A percentile compares a stretch with the other conserved stretches of the same genome.
These are phyloP conservation scores for Teratosphaeria nubilosa DNA, from an alignment of 2,329 filamentous ascomycete species.

Conservation along the genomic window DNA sequence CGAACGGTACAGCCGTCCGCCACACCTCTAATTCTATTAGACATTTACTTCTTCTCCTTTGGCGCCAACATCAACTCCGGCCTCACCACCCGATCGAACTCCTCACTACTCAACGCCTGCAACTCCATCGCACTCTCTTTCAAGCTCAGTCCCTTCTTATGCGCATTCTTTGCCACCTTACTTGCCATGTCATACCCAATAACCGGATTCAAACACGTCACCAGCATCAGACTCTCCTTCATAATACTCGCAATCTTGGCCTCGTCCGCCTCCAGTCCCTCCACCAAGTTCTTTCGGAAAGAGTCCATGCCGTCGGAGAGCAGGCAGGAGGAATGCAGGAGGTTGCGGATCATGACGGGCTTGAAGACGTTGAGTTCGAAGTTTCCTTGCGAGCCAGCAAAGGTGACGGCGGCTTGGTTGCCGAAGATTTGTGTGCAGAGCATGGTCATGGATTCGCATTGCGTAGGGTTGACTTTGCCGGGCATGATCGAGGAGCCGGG, in stretches of 20 bases:
- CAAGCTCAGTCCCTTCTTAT: slow-evolving; percentile 93
- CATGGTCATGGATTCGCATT: slow-evolving; percentile 97
- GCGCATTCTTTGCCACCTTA: slow-evolving; percentile 96
- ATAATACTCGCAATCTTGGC: slow-evolving; percentile 80
- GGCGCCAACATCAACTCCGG: slow-evolving; percentile 94
- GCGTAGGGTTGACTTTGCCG: slow-evolving; percentile 97
- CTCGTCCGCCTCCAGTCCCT: slow-evolving; percentile 84
- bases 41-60: slow-evolving; percentile 38
- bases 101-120: slow-evolving; percentile 73
- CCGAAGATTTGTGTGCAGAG: slow-evolving; percentile 95
- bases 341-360: slow-evolving; percentile 87
- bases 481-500: slow-evolving; percentile 98
- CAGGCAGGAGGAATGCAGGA: slow-evolving; percentile 83
- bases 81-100: slow-evolving; percentile 81
- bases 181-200: slow-evolving; percentile 96
- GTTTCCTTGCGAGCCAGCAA: slow-evolving; percentile 94
- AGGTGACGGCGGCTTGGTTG: slow-evolving; percentile 86
- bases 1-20: too few relatives aligned
- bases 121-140: slow-evolving; percentile 93
- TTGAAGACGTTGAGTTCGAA: slow-evolving; percentile 99
- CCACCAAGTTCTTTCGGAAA: slow-evolving; percentile 88
- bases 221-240: slow-evolving; percentile 96
- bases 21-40: too few relatives aligned
- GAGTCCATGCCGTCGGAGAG: slow-evolving; percentile 87
- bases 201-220: slow-evolving; percentile 93